Evolutionary conservation across 1,139 yeast species (phyloP).

Genomic region (Zygosaccharomyces sapae): DNA sequence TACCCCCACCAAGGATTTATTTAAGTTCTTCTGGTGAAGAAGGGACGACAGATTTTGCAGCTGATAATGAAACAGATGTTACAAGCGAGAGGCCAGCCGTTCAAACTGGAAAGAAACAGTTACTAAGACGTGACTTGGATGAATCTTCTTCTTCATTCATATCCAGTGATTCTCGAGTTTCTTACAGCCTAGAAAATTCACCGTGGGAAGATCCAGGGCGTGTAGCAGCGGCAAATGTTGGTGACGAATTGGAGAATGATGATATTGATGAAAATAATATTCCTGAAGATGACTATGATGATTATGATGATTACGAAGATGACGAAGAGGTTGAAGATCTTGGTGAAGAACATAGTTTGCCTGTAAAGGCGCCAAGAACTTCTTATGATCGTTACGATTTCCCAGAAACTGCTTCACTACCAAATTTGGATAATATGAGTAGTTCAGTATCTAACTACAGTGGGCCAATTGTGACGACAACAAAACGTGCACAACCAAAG

Average conservation of each 20-base stretch:
- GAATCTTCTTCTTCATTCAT: slow-evolving; percentile 4
- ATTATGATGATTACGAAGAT: slow-evolving; percentile 7
- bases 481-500: background rate
- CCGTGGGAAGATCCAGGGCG: slow-evolving; percentile 2
- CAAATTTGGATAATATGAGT: slow-evolving; percentile 5
- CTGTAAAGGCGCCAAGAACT: background rate
- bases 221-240: background rate
- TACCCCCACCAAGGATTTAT: slow-evolving; percentile 19
- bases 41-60: slow-evolving; percentile 2
- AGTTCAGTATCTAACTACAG: background rate
- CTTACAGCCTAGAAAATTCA: slow-evolving; percentile 3
- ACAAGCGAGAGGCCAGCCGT: slow-evolving; percentile 1
- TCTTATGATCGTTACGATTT: slow-evolving; percentile 1
- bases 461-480: background rate
- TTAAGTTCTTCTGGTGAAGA: slow-evolving; percentile 9
- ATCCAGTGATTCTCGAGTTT: slow-evolving; percentile 4
- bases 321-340: slow-evolving; percentile 10
- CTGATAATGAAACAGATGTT: slow-evolving; percentile 2
- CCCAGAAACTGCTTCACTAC: background rate
- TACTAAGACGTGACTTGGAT: background rate
- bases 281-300: slow-evolving; percentile 7
- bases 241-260: slow-evolving; percentile 4
- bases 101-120: background rate
- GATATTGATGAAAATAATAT: slow-evolving; percentile 9
- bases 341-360: slow-evolving; percentile 8